These are phyloP conservation scores for Syzygium jambos DNA, from an alignment of 345 rosid species.

Conservation along the genomic window DNA sequence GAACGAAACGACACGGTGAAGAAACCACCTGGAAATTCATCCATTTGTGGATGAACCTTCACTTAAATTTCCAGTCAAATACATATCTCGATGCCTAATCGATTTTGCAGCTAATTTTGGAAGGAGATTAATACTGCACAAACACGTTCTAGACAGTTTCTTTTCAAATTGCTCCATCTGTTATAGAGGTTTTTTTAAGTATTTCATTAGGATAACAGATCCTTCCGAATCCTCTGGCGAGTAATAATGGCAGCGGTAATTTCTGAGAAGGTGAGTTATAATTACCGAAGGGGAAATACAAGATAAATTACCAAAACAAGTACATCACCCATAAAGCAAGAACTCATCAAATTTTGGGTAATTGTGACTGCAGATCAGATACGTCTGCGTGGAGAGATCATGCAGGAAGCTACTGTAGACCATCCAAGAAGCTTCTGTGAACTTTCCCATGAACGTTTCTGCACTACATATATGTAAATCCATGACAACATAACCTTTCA, in stretches of 20 bases:
- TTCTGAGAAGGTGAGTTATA: background rate
- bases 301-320: background rate
- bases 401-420: background rate
- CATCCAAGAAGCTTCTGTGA: background rate
- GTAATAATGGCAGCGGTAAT: background rate
- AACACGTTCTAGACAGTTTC: background rate
- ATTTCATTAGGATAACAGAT: background rate
- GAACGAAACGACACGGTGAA: accelerated
- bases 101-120: background rate
- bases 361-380: background rate
- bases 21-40: background rate
- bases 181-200: background rate
- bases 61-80: background rate
- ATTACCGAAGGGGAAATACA: background rate
- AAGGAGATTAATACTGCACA: background rate
- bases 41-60: background rate
- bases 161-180: accelerated
- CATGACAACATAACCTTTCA: background rate
- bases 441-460: background rate
- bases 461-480: background rate
- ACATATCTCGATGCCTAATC: too few species aligned
- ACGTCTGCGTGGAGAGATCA: background rate
- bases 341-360: background rate
- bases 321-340: background rate
- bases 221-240: background rate